These are phyloP conservation scores for Nothopassalora personata DNA, from an alignment of 2,329 filamentous ascomycete species.

Conservation along the genomic window DNA sequence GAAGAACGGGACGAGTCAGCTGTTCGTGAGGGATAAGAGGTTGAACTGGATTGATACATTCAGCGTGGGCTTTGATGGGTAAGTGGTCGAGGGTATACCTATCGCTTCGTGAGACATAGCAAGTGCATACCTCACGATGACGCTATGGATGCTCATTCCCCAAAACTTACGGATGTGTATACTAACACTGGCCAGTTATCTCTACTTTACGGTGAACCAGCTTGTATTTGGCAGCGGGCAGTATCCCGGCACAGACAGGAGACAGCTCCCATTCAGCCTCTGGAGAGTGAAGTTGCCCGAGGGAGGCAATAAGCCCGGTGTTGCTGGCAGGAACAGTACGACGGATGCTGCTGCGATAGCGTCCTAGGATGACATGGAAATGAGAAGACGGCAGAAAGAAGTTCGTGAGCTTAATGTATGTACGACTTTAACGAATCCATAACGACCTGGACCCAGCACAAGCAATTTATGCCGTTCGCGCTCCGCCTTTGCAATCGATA, in stretches of 20 bases:
- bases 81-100: no score
- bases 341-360: not conserved
- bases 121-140: no score
- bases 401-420: no score
- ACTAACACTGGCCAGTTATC: slow-evolving; percentile 18
- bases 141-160: no score
- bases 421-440: no score
- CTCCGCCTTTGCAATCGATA: no score
- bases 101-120: no score
- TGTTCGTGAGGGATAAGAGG: slow-evolving; percentile 44
- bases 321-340: not conserved
- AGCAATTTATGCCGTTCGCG: no score
- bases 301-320: slow-evolving; percentile 37
- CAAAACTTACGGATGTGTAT: no score
- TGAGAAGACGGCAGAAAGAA: no score
- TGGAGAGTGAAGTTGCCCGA: slow-evolving; percentile 39
- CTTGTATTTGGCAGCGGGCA: slow-evolving; percentile 35
- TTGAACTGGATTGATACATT: slow-evolving; percentile 49
- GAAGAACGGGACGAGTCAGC: slow-evolving; percentile 38
- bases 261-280: slow-evolving; percentile 41
- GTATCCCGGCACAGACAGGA: slow-evolving; percentile 40
- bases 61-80: slow-evolving; percentile 39
- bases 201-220: slow-evolving; percentile 53
- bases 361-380: not conserved
- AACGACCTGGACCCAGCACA: no score